Evolutionary conservation across 805 yeast genomes (phyloP), one percentile per base, ranked within the genome.

Genomic region (Wickerhamiella musiphila): DNA sequence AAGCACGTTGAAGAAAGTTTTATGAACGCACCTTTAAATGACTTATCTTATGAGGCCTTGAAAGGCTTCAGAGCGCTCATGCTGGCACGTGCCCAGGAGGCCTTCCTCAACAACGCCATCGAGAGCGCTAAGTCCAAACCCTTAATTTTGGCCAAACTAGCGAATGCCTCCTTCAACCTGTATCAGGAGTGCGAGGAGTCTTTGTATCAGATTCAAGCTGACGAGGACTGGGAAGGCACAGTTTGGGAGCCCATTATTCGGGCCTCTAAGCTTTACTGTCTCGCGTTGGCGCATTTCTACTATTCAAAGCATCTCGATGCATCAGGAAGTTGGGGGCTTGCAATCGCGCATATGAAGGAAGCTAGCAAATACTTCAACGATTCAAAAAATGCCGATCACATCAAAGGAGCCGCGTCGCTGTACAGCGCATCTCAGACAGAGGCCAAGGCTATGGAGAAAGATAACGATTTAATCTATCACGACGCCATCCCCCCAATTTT

Each of bases 61-160:
- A 62, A 63, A 26, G 73, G 79, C 22, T 61, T 86, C 31, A 51
- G 63, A 11, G 65, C 65, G 40, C 51, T 84, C 34, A 70, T 76
- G 69, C 58, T 82, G 34, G 90, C 92, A 0, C 94, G 86, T 51
- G 81, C 90, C 3, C 94, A 84, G 49, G 94, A 90, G 42, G 65
- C 77, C 5, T 84, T 86, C 49, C 55, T 76, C 3, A 50, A 73
- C 45, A 75, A 70, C 41, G 68, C 71, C 6, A 48, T 81, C 23
- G 56, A 54, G 3, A 49, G 56, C 3, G 50, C 49, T 14, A 15
- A 37, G 9, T 13, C 32, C 4, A 77, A 78, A 47, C 70, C 73
- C 26, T 68, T 86, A 0, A 58, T 86, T 48, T 64, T 78, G n/a
- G 61, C 93, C 13, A 81, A 71, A 52, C 61, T 86, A 33, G 70